Evolutionary conservation across 1,284 basidiomycete species (phyloP), one percentile per base, ranked within the genome.

Genomic region (Farysia itapuensis): DNA sequence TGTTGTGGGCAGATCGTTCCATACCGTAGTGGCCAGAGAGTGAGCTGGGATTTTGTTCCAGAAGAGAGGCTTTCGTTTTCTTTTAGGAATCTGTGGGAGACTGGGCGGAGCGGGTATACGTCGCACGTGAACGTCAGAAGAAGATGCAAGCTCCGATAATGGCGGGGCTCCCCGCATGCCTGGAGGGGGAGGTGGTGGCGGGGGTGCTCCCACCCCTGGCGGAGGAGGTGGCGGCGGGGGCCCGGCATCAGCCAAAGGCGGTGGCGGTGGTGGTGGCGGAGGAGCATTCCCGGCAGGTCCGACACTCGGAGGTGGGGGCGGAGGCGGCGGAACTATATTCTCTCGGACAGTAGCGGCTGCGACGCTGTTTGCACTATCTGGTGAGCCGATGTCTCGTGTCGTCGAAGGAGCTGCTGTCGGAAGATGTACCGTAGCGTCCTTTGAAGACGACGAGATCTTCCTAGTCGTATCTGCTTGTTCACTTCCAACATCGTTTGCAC

Each of bases 1-100:
- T 0, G 74, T 30, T 1, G 77, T 33, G 12, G 69, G 72, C 4
- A 84, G 64, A 23, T 88, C 85, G 47, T 79, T 81, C 90, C 90
- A 94, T 5, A 93, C 81, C 0, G 87, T 88, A 3, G 81, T 75
- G 14, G 71, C 64, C 4, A 82, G 72, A 8, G 75, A 70, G 15
- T 80, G 72, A 5, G 76, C 76, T 6, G 81, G 78, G 7, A 91
- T 58, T 69, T 94, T 93, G 60, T 85, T 87, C 90, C 91, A 94
- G 76, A 91, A 91, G 78, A 94, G 89, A 0, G 90, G 48, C 30
- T 56, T 57, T 28, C 91, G 77, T 49, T 85, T 84, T 71, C 85
- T 86, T 3, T 77, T 68, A 14, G 83, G 84, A 26, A 73, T 39
- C 1, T 43, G 30, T 8, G 59, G 53, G 18, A 59, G 43, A 22